Conservation (phyloP, 2,329 filamentous ascomycete genomes). For the Penicillium sp. region DNA sequence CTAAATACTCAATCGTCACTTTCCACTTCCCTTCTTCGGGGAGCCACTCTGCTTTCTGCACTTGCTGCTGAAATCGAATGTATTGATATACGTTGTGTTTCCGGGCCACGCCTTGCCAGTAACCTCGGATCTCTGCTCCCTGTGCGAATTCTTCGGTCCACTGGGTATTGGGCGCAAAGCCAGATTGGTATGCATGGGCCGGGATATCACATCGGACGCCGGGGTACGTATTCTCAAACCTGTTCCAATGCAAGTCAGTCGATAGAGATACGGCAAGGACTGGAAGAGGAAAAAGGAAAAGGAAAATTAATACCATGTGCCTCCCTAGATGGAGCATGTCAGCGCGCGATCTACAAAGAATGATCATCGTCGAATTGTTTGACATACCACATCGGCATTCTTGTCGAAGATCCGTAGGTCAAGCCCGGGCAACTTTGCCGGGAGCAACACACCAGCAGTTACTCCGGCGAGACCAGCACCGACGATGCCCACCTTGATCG, state of each 20-base stretch:
- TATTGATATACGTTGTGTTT: constrained; percentile 65
- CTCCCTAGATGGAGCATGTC: constrained; percentile 34
- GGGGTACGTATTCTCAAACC: constrained; percentile 55
- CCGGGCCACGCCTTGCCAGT: constrained; percentile 61
- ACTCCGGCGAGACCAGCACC: constrained; percentile 64
- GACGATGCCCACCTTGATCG: constrained; percentile 58
- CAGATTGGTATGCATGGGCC: constrained; percentile 67
- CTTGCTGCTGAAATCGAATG: constrained; percentile 55
- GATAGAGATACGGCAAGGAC: neutral
- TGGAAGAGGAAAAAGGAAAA: too few species aligned
- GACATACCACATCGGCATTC: constrained; percentile 62
- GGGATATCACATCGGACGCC: constrained; percentile 68
- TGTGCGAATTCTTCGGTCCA: constrained; percentile 68
- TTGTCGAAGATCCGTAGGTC: constrained; percentile 66
- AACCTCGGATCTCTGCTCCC: constrained; percentile 64
- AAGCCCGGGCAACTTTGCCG: constrained; percentile 65
- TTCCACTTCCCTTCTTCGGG: constrained; percentile 54
- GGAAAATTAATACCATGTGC: constrained; percentile 41
- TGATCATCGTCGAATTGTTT: neutral
- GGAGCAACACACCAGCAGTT: constrained; percentile 63
- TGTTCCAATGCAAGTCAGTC: constrained; percentile 20
- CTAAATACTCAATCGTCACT: constrained; percentile 44
- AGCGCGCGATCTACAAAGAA: neutral
- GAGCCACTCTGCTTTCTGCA: constrained; percentile 58
- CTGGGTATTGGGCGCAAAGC: constrained; percentile 64